A percentile compares a stretch with the other conserved stretches of the same genome.
phyloP scores from a whole-genome alignment of 176 grass and related monocot genomes.

The Areca catechu region DNA sequence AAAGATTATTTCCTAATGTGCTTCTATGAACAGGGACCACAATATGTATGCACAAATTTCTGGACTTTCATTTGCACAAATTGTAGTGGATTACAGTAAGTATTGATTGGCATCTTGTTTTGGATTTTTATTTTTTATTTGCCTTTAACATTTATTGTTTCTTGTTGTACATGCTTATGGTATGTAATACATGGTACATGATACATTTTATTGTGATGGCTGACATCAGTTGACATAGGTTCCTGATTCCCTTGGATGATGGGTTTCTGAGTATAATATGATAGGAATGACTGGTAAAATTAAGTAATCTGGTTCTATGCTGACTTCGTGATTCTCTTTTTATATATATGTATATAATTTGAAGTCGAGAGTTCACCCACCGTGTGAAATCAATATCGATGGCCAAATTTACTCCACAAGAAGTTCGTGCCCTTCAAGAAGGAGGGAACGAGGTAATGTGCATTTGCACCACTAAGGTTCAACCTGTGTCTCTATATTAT shows the following conservation, averaged over 20 bases:
- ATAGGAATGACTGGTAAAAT: no score
- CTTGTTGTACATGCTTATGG: no score
- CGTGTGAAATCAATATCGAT: constrained; percentile 67
- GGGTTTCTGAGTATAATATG: no score
- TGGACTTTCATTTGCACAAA: constrained; percentile 49
- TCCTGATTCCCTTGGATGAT: no score
- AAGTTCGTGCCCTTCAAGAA: constrained; percentile 53
- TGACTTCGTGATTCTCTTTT: constrained; percentile 6
- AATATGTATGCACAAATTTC: constrained; percentile 74
- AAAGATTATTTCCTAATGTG: constrained; percentile 2
- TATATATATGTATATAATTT: background rate
- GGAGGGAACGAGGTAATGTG: constrained; percentile 51
- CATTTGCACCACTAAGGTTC: no score
- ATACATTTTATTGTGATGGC: no score
- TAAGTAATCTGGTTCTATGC: background rate
- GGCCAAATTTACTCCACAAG: constrained; percentile 57
- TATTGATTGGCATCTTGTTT: constrained; percentile 6
- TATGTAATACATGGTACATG: no score
- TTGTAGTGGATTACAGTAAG: constrained; percentile 78
- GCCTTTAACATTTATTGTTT: no score
- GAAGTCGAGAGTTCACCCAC: constrained; percentile 59
- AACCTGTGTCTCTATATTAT: constrained; percentile 5
- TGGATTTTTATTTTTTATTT: background rate
- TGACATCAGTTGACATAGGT: no score
- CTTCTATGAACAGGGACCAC: constrained; percentile 42